Evolutionary conservation across 306 rosid species (phyloP), one percentile per base, ranked within the genome.

Genomic region (Oxytropis ochrocephala): DNA sequence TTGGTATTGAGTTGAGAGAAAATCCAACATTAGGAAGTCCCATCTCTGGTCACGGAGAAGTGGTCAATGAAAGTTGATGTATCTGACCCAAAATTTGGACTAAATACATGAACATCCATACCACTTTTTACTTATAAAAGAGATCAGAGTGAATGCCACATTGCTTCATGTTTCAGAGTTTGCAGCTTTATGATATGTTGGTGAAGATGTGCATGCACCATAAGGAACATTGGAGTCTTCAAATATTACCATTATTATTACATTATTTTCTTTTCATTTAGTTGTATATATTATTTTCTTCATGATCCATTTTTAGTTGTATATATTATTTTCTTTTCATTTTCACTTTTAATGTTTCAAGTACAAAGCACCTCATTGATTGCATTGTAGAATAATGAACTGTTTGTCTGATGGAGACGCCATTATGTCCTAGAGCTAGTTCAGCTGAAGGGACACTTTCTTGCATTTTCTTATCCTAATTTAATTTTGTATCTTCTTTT

Each of bases 1-100:
- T 24, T 53, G 58, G 30, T 51, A 70, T 32, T 9, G 5, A n/a
- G 43, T 24, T 78, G 21, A 21, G 69, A 50, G 70, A 71, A 50
- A 70, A 66, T 53, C 59, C 58, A 56, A 42, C 36, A 47, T 14
- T 59, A 41, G 71, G 69, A 65, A 44, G 35, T 42, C 43, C 11
- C 21, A 62, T 32, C 24, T 49, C 3, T 47, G 9, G 46, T 50
- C 53, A 61, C n/a, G 9, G 49, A 29, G 55, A 59, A 49, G 24
- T 65, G 49, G 36, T 21, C 27, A 21, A 21, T 2, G 27, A 21
- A 21, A 21, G 27, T 21, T 21, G 27, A 21, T 21, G 27, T 21
- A 21, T 21, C 27, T 21, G 27, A 2, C 2, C 2, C 2, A 21
- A 21, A 21, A 21, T 21, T 21, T 21, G 27, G 27, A 21, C 27